Evolutionary conservation across 148 eudicot genomes (phyloP), one percentile per base, ranked within the genome.

Genomic region (Cornus kousa): DNA sequence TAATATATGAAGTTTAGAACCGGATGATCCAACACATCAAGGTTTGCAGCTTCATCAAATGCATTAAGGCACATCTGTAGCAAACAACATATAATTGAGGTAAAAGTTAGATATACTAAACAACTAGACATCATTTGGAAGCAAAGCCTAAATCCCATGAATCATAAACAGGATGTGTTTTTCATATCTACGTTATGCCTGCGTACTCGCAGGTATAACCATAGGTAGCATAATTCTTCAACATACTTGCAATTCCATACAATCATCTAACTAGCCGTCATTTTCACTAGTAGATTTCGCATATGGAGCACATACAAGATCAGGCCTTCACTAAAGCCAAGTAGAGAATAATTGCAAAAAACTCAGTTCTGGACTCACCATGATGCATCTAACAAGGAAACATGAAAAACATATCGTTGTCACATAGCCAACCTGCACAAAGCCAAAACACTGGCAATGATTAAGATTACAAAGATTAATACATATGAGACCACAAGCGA

Each of bases 1-100:
- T 93, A 96, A 79, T 96, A 96, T 12, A 85, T 75, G 19, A 96
- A 87, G 80, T 88, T 90, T 57, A 96, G 87, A 74, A 90, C 62
- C 11, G 99, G 98, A 84, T 96, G 99, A 79, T 93, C 85, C 88
- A 95, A 75, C 73, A 93, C 92, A 78, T 96, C 98, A 67, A 96
- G 89, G 76, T 91, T 85, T 32, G 98, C 98, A 79, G 90, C 90
- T 84, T 82, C 78, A 82, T 96, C 91, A 80, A 96, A 96, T 77
- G 99, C 99, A 79, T 90, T 84, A 40, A 96, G 87, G 91, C 92
- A 93, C 93, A 96, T 93, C 99, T 96, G 92, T 72, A 79, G 70
- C 69, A 74, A 0, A 72, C 33, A 64, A 68, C 43, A 35, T 73
- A 43, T n/a, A 53, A 82, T 22, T 59, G 16, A 32, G 1, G 32